Percentiles rank a stretch among this genome's conserved stretches.
Evolutionary conservation across 768 basidiomycete species (phyloP).

Genomic region (Podaxis pistillaris): DNA sequence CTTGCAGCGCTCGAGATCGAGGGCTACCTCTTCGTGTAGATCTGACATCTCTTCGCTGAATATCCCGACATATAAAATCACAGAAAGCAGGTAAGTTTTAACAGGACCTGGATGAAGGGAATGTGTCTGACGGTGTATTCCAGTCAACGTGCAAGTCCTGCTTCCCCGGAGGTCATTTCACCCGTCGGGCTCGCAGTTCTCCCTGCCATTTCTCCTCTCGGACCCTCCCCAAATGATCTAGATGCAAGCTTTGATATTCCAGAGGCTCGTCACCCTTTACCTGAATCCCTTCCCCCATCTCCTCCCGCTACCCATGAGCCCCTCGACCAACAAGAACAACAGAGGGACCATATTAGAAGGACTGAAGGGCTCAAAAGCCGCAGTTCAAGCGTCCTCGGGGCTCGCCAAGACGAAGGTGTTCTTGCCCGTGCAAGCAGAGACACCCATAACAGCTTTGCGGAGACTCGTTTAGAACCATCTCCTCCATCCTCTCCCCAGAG

Average conservation of each 20-base stretch:
- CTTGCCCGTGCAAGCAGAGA: slow-evolving; percentile 19
- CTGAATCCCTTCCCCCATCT: slow-evolving; percentile 25
- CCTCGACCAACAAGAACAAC: neutral
- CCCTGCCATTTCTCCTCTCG: slow-evolving; percentile 33
- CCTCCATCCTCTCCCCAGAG: slow-evolving; percentile 24
- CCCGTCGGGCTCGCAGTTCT: slow-evolving; percentile 33
- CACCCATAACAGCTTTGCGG: slow-evolving; percentile 7
- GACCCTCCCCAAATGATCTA: slow-evolving; percentile 30
- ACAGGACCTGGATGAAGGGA: neutral
- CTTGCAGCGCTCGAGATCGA: slow-evolving; percentile 6
- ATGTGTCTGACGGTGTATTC: neutral
- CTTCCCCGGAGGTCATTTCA: slow-evolving; percentile 33
- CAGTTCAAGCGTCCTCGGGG: neutral
- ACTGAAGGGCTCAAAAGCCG: neutral
- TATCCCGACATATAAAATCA: slow-evolving; percentile 20
- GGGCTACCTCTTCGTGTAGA: neutral
- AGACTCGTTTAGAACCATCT: slow-evolving; percentile 9
- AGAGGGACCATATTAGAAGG: neutral
- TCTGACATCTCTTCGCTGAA: slow-evolving; percentile 14
- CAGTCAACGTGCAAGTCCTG: slow-evolving; percentile 22
- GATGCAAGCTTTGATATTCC: slow-evolving; percentile 25
- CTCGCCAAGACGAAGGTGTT: neutral
- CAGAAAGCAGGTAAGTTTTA: slow-evolving; percentile 24
- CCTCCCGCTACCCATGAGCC: neutral
- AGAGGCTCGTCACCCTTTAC: slow-evolving; percentile 28